Percentiles rank a stretch among this genome's conserved stretches.
phyloP scores from a whole-genome alignment of 192 early-diverging fungal genomes.

The Backusella psychrophila region DNA sequence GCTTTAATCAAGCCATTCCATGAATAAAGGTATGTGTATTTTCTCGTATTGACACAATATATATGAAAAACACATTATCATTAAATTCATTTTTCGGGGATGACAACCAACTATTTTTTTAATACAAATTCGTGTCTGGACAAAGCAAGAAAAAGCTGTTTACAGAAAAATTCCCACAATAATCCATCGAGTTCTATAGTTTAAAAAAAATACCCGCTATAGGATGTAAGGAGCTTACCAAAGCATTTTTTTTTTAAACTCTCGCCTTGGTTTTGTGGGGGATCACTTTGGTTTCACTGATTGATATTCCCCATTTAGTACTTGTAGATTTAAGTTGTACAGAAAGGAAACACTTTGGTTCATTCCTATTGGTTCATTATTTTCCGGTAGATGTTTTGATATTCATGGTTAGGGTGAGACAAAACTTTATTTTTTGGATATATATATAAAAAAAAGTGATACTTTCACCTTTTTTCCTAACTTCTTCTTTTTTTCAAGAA shows the following conservation, averaged over 20 bases:
- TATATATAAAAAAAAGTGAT: background rate
- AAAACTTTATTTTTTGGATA: background rate
- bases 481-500: background rate
- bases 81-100: background rate
- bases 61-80: background rate
- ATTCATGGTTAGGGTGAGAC: background rate
- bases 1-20: background rate
- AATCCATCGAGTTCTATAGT: background rate
- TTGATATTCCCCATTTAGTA: background rate
- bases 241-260: slow-evolving; percentile 1
- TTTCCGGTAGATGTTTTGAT: background rate
- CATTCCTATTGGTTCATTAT: background rate
- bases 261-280: background rate
- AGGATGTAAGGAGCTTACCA: background rate
- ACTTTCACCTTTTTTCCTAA: background rate
- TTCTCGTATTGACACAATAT: background rate
- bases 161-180: background rate
- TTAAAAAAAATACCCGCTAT: background rate
- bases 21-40: background rate
- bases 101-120: background rate
- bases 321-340: background rate
- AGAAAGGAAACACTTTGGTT: background rate
- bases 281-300: background rate
- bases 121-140: background rate
- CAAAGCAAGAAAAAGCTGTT: background rate